Evolutionary conservation across 345 rosid species (phyloP), one percentile per base, ranked within the genome.

Genomic region (Clausena lansium): DNA sequence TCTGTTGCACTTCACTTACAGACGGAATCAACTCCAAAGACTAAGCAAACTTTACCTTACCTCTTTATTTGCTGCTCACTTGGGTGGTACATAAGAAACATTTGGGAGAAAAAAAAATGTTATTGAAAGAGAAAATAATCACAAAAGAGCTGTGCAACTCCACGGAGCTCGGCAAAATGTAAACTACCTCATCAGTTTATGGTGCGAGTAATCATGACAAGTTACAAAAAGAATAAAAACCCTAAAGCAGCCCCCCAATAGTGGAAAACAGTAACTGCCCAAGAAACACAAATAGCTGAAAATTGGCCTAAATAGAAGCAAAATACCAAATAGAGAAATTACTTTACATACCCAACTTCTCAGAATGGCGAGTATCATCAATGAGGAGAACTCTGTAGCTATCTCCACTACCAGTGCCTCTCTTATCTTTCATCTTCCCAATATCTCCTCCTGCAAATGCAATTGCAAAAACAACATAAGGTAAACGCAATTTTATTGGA

Each of bases 361-460:
- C 84, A 2, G 84, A 50, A 45, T 84, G 86, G 39, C 80, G 57
- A 41, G 41, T 36, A 71, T 84, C 84, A 33, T 84, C 82, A 32
- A 84, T 19, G 45, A 84, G 80, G 55, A 84, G 47, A 64, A 84
- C 82, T 69, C 82, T 81, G 41, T 81, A 84, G 45, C 82, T 78
- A 71, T 81, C 86, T 62, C 84, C 86, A 61, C 78, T 76, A 17
- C 82, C 82, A 3, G 35, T 68, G 8, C 82, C 36, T 69, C 39
- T 81, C 65, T 68, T 78, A n/a, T 67, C 66, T 45, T 38, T 78
- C 55, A 63, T 25, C 14, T 39, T 71, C 55, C 86, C 86, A n/a
- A 78, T 78, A 57, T 84, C 86, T 35, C 86, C 84, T 66, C 84
- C 86, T 81, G 73, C 39, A 33, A 36, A 64, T 1, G 50, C 50